These are phyloP conservation scores for Gossypium schwendimanii DNA, from an alignment of 441 rosid genomes.

Conservation along the genomic window DNA sequence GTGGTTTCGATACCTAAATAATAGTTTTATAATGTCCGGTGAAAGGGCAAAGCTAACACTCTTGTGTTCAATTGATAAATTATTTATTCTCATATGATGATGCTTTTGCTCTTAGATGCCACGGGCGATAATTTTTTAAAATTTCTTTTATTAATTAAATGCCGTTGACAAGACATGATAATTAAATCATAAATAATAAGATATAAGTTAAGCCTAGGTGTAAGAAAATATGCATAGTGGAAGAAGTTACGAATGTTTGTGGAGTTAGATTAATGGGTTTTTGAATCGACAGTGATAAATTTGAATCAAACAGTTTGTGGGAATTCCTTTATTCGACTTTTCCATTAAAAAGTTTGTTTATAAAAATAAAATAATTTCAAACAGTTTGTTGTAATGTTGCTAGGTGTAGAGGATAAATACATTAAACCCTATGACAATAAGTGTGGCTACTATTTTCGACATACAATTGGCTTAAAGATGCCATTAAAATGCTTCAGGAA, in stretches of 20 bases:
- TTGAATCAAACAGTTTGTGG: not conserved
- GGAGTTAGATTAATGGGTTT: not conserved
- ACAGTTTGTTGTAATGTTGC: no score
- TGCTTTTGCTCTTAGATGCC: not conserved
- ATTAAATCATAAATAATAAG: not conserved
- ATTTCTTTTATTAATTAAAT: not conserved
- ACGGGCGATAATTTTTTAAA: not conserved
- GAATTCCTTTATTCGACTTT: not conserved
- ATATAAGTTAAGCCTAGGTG: not conserved
- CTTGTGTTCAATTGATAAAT: not conserved
- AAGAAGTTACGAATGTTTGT: not conserved
- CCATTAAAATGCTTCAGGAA: not conserved
- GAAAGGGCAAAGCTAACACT: conserved; percentile 20
- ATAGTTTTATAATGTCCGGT: not conserved
- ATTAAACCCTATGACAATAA: no score
- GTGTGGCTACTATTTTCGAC: not conserved
- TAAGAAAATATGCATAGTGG: not conserved
- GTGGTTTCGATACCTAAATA: conserved; percentile 28
- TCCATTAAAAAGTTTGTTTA: not conserved
- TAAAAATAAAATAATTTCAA: not conserved
- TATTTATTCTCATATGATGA: not conserved
- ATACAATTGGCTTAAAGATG: no score
- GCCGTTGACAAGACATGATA: not conserved
- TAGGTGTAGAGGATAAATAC: no score
- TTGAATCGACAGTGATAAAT: not conserved